Evolutionary conservation across 202 grass and related monocot genomes (phyloP).

Genomic region (Zoysia matrella): DNA sequence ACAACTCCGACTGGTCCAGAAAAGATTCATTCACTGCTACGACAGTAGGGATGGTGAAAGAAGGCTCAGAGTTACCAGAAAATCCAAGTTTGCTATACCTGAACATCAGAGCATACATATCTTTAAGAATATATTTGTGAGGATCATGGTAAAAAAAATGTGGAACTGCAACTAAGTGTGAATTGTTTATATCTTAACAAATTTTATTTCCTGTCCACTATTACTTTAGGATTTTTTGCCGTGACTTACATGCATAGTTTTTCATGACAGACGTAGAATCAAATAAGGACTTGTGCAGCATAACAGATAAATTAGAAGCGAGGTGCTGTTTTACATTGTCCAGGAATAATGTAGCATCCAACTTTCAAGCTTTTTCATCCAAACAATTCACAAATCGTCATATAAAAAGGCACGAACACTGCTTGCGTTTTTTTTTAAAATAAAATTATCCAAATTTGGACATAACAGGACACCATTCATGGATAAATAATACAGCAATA

Average conservation of each 20-base stretch:
- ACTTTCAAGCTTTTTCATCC: not conserved
- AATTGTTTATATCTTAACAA: not conserved
- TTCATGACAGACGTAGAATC: not conserved
- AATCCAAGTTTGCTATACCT: slow-evolving; percentile 97
- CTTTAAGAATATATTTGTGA: slow-evolving; percentile 21
- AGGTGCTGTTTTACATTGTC: too few species aligned
- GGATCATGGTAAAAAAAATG: not conserved
- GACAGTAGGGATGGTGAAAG: slow-evolving; percentile 80
- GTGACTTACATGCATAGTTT: not conserved
- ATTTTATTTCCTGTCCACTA: not conserved
- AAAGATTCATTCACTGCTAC: slow-evolving; percentile 95
- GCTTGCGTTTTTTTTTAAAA: too few species aligned
- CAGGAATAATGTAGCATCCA: not conserved
- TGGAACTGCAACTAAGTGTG: not conserved
- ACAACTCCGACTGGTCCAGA: slow-evolving; percentile 77
- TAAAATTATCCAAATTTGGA: too few species aligned
- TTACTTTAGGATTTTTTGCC: not conserved
- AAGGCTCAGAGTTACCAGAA: slow-evolving; percentile 86
- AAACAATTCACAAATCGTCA: not conserved
- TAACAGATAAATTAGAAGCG: too few species aligned
- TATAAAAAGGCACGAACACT: not conserved
- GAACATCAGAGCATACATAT: slow-evolving; percentile 36
- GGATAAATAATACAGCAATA: not conserved
- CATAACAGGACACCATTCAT: too few species aligned
- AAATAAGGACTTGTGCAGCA: too few species aligned